phyloP scores from a whole-genome alignment of 2,329 filamentous ascomycete species.

The Microthyrium microscopicum region DNA sequence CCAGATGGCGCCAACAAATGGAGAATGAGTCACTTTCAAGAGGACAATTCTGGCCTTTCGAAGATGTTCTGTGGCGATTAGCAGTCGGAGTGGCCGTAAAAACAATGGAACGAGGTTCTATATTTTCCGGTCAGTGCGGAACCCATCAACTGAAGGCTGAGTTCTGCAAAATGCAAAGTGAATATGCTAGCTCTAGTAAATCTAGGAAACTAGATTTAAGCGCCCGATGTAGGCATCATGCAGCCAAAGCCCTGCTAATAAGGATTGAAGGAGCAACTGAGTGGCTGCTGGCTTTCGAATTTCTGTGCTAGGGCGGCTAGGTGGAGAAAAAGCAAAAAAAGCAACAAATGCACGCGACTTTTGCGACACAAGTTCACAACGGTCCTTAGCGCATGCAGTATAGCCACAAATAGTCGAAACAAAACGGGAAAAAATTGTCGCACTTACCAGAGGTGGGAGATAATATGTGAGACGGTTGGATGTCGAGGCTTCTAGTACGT shows the following conservation, averaged over 20 bases:
- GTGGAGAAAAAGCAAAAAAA: no score
- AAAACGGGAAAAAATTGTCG: background rate
- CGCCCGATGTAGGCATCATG: no score
- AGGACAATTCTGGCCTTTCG: slow-evolving; percentile 42
- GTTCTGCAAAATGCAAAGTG: background rate
- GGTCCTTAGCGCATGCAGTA: no score
- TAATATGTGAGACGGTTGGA: slow-evolving; percentile 32
- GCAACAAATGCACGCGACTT: no score
- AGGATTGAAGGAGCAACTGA: no score
- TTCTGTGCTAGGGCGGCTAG: no score
- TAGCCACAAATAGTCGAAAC: background rate
- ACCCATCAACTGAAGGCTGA: slow-evolving; percentile 37
- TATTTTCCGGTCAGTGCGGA: slow-evolving; percentile 53
- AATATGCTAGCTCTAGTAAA: background rate
- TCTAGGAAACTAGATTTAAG: background rate
- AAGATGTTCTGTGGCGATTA: slow-evolving; percentile 48
- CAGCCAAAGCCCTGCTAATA: no score
- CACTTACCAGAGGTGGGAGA: slow-evolving; percentile 29
- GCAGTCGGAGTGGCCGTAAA: slow-evolving; percentile 54
- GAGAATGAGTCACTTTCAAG: slow-evolving; percentile 43
- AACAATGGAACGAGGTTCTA: slow-evolving; percentile 61
- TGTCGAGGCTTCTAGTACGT: slow-evolving; percentile 35
- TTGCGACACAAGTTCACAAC: no score
- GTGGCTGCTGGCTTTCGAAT: no score
- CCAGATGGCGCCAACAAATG: slow-evolving; percentile 53